phyloP scores from a whole-genome alignment of 768 basidiomycete genomes.

The Dendrothele bispora region DNA sequence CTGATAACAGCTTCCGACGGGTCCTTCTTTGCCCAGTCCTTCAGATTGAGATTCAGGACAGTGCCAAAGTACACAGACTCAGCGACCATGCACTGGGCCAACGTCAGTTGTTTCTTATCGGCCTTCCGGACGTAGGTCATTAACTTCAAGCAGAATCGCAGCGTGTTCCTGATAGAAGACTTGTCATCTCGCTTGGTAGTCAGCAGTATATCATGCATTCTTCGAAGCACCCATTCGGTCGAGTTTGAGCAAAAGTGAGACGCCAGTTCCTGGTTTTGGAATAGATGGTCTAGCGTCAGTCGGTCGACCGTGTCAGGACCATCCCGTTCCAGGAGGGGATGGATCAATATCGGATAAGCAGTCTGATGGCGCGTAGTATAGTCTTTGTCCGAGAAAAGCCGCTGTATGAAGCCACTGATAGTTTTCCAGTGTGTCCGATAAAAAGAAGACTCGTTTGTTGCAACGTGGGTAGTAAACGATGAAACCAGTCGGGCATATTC shows the following conservation, averaged over 20 bases:
- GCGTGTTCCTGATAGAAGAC: constrained; percentile 6
- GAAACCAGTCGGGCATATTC: background rate
- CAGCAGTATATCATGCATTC: constrained; percentile 12
- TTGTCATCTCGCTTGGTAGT: constrained; percentile 5
- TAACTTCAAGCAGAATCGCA: constrained; percentile 6
- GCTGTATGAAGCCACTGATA: constrained; percentile 2
- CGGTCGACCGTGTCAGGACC: constrained; percentile 6
- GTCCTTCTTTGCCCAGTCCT: background rate
- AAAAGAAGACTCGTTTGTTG: constrained; percentile 11
- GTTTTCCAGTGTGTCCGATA: constrained; percentile 9
- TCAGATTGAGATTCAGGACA: constrained; percentile 9
- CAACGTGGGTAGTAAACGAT: constrained; percentile 14
- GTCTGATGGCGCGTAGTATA: background rate
- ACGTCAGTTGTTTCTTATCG: constrained; percentile 7
- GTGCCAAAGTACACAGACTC: constrained; percentile 14
- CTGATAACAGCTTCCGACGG: constrained; percentile 5
- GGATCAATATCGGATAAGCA: constrained; percentile 8
- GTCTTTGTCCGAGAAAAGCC: background rate
- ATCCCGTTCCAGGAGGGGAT: constrained; percentile 10
- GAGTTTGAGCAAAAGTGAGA: constrained; percentile 7
- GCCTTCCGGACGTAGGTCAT: constrained; percentile 1
- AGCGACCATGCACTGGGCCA: constrained; percentile 10
- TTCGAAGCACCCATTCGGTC: constrained; percentile 9
- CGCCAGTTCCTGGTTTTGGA: constrained; percentile 6
- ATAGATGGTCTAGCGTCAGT: constrained; percentile 7